Base-by-base conservation (phyloP, 164 flowering plant genomes). In the Amborella trichopoda region DNA sequence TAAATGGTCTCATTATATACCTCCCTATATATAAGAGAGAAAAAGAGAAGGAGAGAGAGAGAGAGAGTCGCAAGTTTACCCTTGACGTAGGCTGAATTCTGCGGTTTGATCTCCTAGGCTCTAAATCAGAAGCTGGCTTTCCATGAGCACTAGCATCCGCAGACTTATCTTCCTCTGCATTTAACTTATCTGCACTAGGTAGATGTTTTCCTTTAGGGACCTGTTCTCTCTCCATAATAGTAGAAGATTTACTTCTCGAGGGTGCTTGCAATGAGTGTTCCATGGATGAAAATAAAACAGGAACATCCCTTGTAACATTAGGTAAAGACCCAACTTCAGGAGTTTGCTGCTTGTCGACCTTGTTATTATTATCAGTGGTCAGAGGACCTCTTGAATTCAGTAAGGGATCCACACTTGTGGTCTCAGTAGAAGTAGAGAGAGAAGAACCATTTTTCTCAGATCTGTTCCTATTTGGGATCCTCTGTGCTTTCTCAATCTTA, bases 31-130 rank as follows among this genome's bases (percentile, higher is more conserved):
- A n/a, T n/a, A n/a, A n/a, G n/a, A n/a, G n/a, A n/a, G n/a, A n/a
- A n/a, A n/a, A n/a, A n/a, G n/a, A n/a, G n/a, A n/a, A n/a, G n/a
- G n/a, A n/a, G n/a, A n/a, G n/a, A n/a, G n/a, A n/a, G n/a, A 10
- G 16, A 16, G 3, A 38, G 41, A 6, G 11, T 9, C 11, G 16
- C 16, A 11, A 38, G 34, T 72, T 67, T 73, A 88, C 99, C 69
- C 99, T 69, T 36, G 90, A 89, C 14, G 99, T 88, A 26, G 99
- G 96, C 69, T 93, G 99, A 65, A 88, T 88, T 64, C 79, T 78
- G 44, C 96, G 96, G 50, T 68, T 74, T 23, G 99, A 93, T 55
- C 99, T 75, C 17, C 99, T 81, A 4, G 90, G 91, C 69, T 81
- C 94, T 49, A 43, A 42, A 46, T 77, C 80, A 33, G 75, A 52